Evolutionary conservation across 768 basidiomycete genomes (phyloP).

Genomic region (Plicaturopsis crispa): DNA sequence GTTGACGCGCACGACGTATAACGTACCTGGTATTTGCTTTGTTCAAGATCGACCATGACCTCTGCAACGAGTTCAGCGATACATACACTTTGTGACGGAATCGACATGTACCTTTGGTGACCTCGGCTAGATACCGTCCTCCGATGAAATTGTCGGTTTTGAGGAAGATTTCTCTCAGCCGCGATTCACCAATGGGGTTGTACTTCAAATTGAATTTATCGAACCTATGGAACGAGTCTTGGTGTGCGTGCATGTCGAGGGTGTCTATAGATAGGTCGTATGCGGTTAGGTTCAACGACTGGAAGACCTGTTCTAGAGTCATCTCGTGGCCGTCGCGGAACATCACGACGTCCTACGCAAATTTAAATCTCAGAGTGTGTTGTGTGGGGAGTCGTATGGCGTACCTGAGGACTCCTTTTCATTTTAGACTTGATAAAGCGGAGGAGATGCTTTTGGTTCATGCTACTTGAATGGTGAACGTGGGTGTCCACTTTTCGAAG

Average conservation of each 20-base stretch:
- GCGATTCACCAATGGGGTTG: conserved; percentile 92
- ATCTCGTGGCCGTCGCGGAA: conserved; percentile 88
- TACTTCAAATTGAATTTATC: conserved; percentile 98
- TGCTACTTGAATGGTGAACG: conserved; percentile 96
- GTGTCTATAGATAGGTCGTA: conserved; percentile 99
- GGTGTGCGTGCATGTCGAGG: conserved; percentile 98
- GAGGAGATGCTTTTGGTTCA: conserved; percentile 98
- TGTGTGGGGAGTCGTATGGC: conserved; percentile 13
- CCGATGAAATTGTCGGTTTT: conserved; percentile 96
- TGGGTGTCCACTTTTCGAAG: conserved; percentile 98
- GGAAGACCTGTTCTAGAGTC: conserved; percentile 90
- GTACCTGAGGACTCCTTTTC: conserved; percentile 77
- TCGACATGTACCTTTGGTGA: conserved; percentile 66
- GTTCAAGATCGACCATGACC: conserved; percentile 95
- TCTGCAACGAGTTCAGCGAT: conserved; percentile 39
- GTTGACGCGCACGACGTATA: not conserved
- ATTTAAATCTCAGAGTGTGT: not conserved
- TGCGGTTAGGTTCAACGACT: conserved; percentile 88
- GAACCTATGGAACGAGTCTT: conserved; percentile 96
- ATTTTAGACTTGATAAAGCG: conserved; percentile 99
- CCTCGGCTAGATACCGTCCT: conserved; percentile 89
- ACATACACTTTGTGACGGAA: not conserved
- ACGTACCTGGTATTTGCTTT: conserved; percentile 92
- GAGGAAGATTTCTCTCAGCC: conserved; percentile 93
- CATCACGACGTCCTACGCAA: conserved; percentile 81